Evolutionary conservation across 768 basidiomycete species (phyloP), one percentile per base, ranked within the genome.

Genomic region (Suillus sp.): DNA sequence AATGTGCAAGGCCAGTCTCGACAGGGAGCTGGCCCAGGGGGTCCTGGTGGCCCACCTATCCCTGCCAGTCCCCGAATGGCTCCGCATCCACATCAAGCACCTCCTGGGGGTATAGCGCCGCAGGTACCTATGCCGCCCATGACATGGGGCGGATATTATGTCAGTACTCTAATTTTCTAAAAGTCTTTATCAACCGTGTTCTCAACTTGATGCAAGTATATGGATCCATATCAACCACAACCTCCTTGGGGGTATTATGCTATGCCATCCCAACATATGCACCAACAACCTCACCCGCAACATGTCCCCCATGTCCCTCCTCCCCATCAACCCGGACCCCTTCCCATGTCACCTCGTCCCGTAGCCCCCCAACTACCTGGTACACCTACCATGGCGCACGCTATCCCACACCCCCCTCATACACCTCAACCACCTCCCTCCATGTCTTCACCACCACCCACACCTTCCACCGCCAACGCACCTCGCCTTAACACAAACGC

Each of bases 271-370:
- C 64, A 64, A 54, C 69, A 66, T 47, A 75, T 75, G 65, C 79
- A 77, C 11, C 78, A 72, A 61, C 76, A 71, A n/a, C 72, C 73
- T 13, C 86, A 83, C 22, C 84, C 81, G 67, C 79, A 79, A 20
- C 80, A 81, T 37, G 82, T 82, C 7, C 78, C 81, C 69, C 65
- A 77, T 30, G 75, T 72, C 30, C 70, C 73, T 35, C 73, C 78
- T 0, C 70, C 72, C 25, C 69, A 74, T n/a, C 70, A 78, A 62
- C 79, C 78, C 56, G 70, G 77, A 35, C 81, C 80, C 32, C 84
- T 88, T 75, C 81, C 89, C 5, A 84, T 92, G 80, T 91, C 91
- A 18, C 90, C 91, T 42, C 85, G 89, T 66, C 86, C 83, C 69
- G 83, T 81, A 38, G 80, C 83, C 56, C 79, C 78, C 14, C 77